These are phyloP conservation scores for Orbilia blumenaviensis DNA, from an alignment of 2,329 filamentous ascomycete species.

Conservation along the genomic window DNA sequence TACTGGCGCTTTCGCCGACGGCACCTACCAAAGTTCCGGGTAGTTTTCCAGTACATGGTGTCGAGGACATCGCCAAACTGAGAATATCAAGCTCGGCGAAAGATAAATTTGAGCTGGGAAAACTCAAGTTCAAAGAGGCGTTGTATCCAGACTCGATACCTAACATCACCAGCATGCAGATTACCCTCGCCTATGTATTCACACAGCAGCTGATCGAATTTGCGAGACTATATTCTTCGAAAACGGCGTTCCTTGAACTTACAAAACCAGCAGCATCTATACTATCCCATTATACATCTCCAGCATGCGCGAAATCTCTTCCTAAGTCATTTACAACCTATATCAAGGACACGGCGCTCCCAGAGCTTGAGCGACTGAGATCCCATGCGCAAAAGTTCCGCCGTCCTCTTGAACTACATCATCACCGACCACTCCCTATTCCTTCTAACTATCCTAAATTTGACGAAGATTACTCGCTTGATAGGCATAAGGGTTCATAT, in stretches of 20 bases:
- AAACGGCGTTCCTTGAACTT: slow-evolving; percentile 42
- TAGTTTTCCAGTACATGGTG: slow-evolving; percentile 71
- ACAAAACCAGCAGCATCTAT: not conserved
- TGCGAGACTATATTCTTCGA: slow-evolving; percentile 56
- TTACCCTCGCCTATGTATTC: slow-evolving; percentile 61
- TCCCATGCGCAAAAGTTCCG: slow-evolving; percentile 71
- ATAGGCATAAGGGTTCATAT: slow-evolving; percentile 78
- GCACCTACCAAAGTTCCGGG: slow-evolving; percentile 65
- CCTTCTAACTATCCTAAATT: slow-evolving; percentile 91
- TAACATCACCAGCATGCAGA: slow-evolving; percentile 64
- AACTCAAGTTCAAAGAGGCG: slow-evolving; percentile 71
- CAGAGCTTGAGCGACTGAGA: slow-evolving; percentile 30
- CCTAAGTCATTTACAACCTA: slow-evolving; percentile 20
- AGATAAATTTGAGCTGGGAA: slow-evolving; percentile 63
- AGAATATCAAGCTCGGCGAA: slow-evolving; percentile 59
- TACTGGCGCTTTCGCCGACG: slow-evolving; percentile 72
- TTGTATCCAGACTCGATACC: slow-evolving; percentile 58
- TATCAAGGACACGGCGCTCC: slow-evolving; percentile 30
- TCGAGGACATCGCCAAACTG: slow-evolving; percentile 67
- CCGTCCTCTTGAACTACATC: slow-evolving; percentile 83
- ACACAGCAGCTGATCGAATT: slow-evolving; percentile 44
- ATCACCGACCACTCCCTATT: slow-evolving; percentile 87
- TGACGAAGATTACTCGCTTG: slow-evolving; percentile 91
- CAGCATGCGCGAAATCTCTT: slow-evolving; percentile 22
- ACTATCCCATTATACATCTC: slow-evolving; percentile 43